phyloP scores from a whole-genome alignment of 495 filamentous ascomycete genomes.

The Aspergillus sparsus region DNA sequence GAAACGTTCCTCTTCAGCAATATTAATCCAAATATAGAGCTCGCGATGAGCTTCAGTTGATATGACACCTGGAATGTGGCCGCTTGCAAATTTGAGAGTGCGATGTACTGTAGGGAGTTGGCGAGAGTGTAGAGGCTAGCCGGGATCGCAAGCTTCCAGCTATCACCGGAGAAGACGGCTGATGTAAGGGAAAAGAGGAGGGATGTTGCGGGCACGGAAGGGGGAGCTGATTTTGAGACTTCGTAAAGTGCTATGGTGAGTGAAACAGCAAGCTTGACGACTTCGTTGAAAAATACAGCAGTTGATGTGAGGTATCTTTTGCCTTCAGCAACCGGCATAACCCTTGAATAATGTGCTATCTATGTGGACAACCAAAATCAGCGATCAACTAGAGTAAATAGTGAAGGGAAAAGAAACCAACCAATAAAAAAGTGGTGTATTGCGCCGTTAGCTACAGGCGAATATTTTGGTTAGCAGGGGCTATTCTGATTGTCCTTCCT shows the following conservation, averaged over 20 bases:
- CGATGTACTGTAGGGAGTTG: slow-evolving; percentile 89
- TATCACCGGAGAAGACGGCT: slow-evolving; percentile 85
- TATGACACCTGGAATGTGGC: slow-evolving; percentile 91
- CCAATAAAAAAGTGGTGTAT: slow-evolving; percentile 45
- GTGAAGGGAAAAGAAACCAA: slow-evolving; percentile 19
- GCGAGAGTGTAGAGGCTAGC: slow-evolving; percentile 87
- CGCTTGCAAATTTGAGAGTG: slow-evolving; percentile 85
- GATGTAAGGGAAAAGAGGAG: slow-evolving; percentile 77
- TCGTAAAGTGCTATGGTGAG: slow-evolving; percentile 87
- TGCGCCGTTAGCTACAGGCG: slow-evolving; percentile 40
- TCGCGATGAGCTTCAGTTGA: slow-evolving; percentile 90
- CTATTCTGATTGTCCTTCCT: not conserved
- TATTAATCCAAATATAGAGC: slow-evolving; percentile 81
- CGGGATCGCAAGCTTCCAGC: slow-evolving; percentile 93
- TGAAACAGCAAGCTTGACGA: slow-evolving; percentile 84
- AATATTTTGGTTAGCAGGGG: slow-evolving; percentile 24
- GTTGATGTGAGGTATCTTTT: slow-evolving; percentile 92
- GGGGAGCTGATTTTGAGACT: slow-evolving; percentile 69
- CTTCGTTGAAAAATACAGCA: slow-evolving; percentile 90
- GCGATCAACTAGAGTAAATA: slow-evolving; percentile 3
- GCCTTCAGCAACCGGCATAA: slow-evolving; percentile 80
- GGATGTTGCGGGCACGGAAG: slow-evolving; percentile 74
- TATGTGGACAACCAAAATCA: slow-evolving; percentile 34
- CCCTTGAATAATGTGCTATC: slow-evolving; percentile 90
- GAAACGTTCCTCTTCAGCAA: slow-evolving; percentile 71